Conservation (phyloP, 306 rosid species). For the Vigna radiata region DNA sequence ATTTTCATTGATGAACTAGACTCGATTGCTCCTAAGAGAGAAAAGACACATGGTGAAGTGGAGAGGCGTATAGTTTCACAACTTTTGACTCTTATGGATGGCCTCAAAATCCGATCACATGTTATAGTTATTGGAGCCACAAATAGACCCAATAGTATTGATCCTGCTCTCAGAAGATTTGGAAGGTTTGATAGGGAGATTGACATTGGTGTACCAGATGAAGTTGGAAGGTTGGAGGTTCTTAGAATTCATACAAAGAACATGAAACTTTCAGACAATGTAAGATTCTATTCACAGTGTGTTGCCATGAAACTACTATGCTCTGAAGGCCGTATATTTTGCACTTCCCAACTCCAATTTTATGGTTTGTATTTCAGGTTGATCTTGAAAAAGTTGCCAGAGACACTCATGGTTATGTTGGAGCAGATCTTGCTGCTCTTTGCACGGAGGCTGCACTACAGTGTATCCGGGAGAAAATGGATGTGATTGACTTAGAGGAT, state of each 20-base stretch:
- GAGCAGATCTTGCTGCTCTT: slow-evolving; percentile 72
- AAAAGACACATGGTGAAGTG: slow-evolving; percentile 78
- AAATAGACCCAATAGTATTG: slow-evolving; percentile 72
- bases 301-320: slow-evolving; percentile 10
- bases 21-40: slow-evolving; percentile 79
- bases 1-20: slow-evolving; percentile 73
- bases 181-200: slow-evolving; percentile 78
- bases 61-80: slow-evolving; percentile 79
- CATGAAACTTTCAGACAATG: slow-evolving; percentile 77
- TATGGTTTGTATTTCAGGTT: slow-evolving; percentile 50
- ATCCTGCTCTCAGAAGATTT: slow-evolving; percentile 73
- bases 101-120: slow-evolving; percentile 69
- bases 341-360: slow-evolving; percentile 9
- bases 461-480: slow-evolving; percentile 78
- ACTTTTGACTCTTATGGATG: slow-evolving; percentile 79
- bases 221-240: slow-evolving; percentile 76
- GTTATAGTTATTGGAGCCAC: slow-evolving; percentile 74
- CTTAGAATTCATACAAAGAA: slow-evolving; percentile 73
- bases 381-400: slow-evolving; percentile 71
- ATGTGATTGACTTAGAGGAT: slow-evolving; percentile 73
- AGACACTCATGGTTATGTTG: slow-evolving; percentile 78
- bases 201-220: slow-evolving; percentile 77
- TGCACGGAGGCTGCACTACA: slow-evolving; percentile 82
- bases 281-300: slow-evolving; percentile 37
- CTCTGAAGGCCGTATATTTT: slow-evolving; percentile 16